Evolutionary conservation across 176 grass and related monocot species (phyloP), one percentile per base, ranked within the genome.

Genomic region (Melocanna baccifera): DNA sequence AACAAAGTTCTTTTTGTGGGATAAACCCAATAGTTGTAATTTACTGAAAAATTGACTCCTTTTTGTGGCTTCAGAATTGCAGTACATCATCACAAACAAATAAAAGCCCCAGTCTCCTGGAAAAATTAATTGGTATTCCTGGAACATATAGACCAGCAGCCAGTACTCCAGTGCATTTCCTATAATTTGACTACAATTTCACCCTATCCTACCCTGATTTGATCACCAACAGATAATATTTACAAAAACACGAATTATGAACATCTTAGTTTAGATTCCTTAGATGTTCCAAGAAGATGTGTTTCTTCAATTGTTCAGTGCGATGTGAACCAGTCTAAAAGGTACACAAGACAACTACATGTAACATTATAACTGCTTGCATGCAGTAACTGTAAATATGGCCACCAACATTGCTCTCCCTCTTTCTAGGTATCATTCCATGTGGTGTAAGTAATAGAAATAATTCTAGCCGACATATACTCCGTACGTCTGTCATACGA

Each of bases 381-480:
- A 74, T 11, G 46, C 23, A 4, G 0, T 58, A 50, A 28, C 57
- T 51, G 9, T 71, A 72, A 18, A 23, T n/a, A 62, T 71, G 32
- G 11, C 11, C 5, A 73, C 29, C 12, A 23, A 53, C 10, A 65
- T 43, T 42, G 34, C 55, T 46, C 53, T 53, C 3, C 48, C 48
- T 29, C 10, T 9, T 16, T 82, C 79, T 70, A 70, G 34, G 20
- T 51, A 37, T 50, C 28, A 64, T 40, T 76, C 25, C n/a, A 70
- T 68, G 36, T 70, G 15, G 72, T 76, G 15, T 67, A 70, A 79
- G 20, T 72, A 65, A 46, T 11, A 65, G 68, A 62, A 62, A 51
- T 80, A 70, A 55, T 42, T 74, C 37, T 43, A 7, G 12, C 2
- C 4, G 1, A 72, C n/a, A 86, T 12, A 71, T 62, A 73, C 16